These are phyloP conservation scores for Curvularia lunata DNA, from an alignment of 2,329 filamentous ascomycete genomes.

Conservation along the genomic window DNA sequence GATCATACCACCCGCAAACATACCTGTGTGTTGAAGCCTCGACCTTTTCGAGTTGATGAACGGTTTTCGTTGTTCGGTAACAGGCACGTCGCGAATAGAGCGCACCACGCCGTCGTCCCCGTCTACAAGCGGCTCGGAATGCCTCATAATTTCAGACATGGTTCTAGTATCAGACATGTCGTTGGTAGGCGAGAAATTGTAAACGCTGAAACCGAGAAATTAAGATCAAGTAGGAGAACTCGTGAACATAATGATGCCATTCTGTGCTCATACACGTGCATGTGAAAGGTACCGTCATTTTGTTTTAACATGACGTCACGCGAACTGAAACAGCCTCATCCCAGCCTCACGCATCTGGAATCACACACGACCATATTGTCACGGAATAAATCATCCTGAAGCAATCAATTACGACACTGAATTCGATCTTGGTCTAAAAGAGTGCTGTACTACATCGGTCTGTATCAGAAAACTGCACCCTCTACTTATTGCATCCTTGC, in stretches of 20 bases:
- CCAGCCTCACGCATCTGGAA: neutral
- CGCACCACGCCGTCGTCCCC: slow-evolving; percentile 3
- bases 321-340: neutral
- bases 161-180: slow-evolving; percentile 1
- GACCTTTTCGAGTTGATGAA: slow-evolving; percentile 1
- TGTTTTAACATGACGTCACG: slow-evolving; percentile 6
- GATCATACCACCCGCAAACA: neutral
- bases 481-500: no score
- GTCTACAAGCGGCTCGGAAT: slow-evolving; percentile 2
- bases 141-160: slow-evolving; percentile 10
- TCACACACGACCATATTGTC: neutral
- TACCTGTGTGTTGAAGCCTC: slow-evolving; percentile 7
- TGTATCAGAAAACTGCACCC: no score
- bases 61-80: slow-evolving; percentile 11
- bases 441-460: no score
- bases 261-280: neutral
- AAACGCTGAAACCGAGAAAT: neutral
- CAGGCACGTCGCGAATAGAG: slow-evolving; percentile 9
- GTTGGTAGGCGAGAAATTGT: neutral
- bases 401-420: no score
- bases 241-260: neutral
- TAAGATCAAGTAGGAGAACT: neutral
- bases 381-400: neutral
- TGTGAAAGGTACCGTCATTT: slow-evolving; percentile 8
- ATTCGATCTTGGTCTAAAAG: no score